Evolutionary conservation across 75 land plant genomes (phyloP).

Genomic region (Isoetes taiwanensis): DNA sequence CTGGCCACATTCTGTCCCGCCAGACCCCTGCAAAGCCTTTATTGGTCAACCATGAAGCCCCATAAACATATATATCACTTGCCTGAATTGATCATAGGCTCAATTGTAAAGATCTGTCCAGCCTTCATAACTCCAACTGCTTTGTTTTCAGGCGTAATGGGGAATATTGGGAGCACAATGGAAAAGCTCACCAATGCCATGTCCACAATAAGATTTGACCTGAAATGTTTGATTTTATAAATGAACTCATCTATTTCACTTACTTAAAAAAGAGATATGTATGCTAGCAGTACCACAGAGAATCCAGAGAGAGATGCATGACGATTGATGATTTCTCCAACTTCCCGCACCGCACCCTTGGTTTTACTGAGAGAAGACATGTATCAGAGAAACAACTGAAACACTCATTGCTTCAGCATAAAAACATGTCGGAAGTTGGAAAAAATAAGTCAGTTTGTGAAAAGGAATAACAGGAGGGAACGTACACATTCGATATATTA

Average conservation of each 20-base stretch:
- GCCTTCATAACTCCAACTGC: conserved; percentile 99
- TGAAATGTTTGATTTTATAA: too few species aligned
- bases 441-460: too few species aligned
- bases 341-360: conserved; percentile 92
- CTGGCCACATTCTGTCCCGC: conserved; percentile 98
- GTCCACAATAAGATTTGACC: conserved; percentile 97
- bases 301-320: conserved; percentile 90
- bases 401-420: too few species aligned
- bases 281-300: conserved; percentile 98
- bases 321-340: conserved; percentile 85
- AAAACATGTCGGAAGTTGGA: too few species aligned
- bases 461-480: too few species aligned
- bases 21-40: conserved; percentile 43
- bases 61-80: neutral
- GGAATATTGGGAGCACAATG: conserved; percentile 99
- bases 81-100: conserved; percentile 98
- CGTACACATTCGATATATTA: too few species aligned
- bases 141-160: conserved; percentile 86
- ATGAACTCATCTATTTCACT: too few species aligned
- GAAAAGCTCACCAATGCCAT: conserved; percentile 96
- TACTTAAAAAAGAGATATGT: too few species aligned
- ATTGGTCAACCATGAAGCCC: neutral
- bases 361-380: conserved; percentile 86
- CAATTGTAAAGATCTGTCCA: conserved; percentile 94
- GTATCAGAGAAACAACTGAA: too few species aligned